Conservation (phyloP, 2,329 filamentous ascomycete species). For the Aspergillus sp. region DNA sequence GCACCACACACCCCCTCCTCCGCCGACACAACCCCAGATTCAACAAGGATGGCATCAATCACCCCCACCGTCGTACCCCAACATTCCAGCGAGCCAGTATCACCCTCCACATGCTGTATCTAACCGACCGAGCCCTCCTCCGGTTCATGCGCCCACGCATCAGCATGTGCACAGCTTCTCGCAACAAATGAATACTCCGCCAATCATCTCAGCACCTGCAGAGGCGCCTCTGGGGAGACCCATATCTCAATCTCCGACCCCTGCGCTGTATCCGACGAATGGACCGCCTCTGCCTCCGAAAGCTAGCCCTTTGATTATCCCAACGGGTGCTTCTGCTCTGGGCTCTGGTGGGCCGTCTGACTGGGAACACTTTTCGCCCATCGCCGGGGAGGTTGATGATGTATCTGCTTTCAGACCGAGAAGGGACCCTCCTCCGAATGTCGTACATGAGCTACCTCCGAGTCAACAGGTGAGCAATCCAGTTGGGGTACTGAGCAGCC, state of each 20-base stretch:
- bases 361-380: slow-evolving; percentile 51
- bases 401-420: slow-evolving; percentile 29
- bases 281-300: slow-evolving; percentile 32
- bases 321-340: slow-evolving; percentile 42
- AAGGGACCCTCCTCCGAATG: slow-evolving; percentile 15
- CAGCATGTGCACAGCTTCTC: not conserved
- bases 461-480: slow-evolving; percentile 19
- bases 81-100: slow-evolving; percentile 29
- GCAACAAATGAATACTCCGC: slow-evolving; percentile 8
- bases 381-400: slow-evolving; percentile 45
- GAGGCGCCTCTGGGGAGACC: slow-evolving; percentile 3
- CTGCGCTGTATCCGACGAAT: slow-evolving; percentile 8
- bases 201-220: not conserved
- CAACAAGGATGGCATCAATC: slow-evolving; percentile 32
- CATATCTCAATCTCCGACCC: slow-evolving; percentile 8
- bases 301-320: slow-evolving; percentile 25
- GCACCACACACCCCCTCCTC: slow-evolving; percentile 23
- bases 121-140: not conserved
- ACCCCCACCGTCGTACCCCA: slow-evolving; percentile 36
- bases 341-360: slow-evolving; percentile 51
- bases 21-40: slow-evolving; percentile 24
- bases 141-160: not conserved
- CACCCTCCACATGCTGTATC: slow-evolving; percentile 6
- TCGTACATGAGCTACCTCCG: slow-evolving; percentile 19
- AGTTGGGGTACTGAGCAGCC: slow-evolving; percentile 4